Conservation (phyloP, 805 yeast genomes). For the Cyberlindnera mycetangii region DNA sequence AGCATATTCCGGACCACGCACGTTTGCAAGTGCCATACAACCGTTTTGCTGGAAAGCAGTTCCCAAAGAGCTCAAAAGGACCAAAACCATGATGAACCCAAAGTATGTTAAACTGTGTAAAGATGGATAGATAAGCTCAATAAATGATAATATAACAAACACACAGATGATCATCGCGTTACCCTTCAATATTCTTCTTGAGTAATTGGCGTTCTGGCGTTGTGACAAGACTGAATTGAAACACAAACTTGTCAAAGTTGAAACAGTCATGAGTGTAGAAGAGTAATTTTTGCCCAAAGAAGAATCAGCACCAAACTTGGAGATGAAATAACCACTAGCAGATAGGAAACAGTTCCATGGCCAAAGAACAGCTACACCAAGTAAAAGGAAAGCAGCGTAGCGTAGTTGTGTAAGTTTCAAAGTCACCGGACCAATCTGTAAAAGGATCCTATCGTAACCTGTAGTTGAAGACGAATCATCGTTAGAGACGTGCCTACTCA, state of each 20-base stretch:
- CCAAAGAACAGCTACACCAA: slow-evolving; percentile 86
- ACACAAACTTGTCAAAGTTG: slow-evolving; percentile 64
- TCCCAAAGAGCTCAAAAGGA: slow-evolving; percentile 65
- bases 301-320: slow-evolving; percentile 50
- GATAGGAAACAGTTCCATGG: slow-evolving; percentile 94
- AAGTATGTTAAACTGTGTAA: slow-evolving; percentile 34
- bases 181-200: slow-evolving; percentile 57
- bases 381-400: slow-evolving; percentile 27
- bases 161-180: slow-evolving; percentile 51
- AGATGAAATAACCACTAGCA: slow-evolving; percentile 74
- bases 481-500: slow-evolving; percentile 3
- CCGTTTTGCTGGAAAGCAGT: slow-evolving; percentile 88
- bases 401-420: slow-evolving; percentile 10
- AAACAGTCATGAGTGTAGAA: slow-evolving; percentile 84
- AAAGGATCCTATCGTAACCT: not conserved
- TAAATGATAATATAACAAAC: slow-evolving; percentile 39
- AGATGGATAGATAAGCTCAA: slow-evolving; percentile 22
- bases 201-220: slow-evolving; percentile 59
- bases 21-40: slow-evolving; percentile 79
- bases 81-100: slow-evolving; percentile 55
- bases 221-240: slow-evolving; percentile 63
- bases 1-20: slow-evolving; percentile 71
- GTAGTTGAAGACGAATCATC: not conserved
- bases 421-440: slow-evolving; percentile 1
- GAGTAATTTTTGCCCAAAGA: slow-evolving; percentile 57